These are phyloP conservation scores for Fagus crenata DNA, from an alignment of 306 rosid species.

Conservation along the genomic window DNA sequence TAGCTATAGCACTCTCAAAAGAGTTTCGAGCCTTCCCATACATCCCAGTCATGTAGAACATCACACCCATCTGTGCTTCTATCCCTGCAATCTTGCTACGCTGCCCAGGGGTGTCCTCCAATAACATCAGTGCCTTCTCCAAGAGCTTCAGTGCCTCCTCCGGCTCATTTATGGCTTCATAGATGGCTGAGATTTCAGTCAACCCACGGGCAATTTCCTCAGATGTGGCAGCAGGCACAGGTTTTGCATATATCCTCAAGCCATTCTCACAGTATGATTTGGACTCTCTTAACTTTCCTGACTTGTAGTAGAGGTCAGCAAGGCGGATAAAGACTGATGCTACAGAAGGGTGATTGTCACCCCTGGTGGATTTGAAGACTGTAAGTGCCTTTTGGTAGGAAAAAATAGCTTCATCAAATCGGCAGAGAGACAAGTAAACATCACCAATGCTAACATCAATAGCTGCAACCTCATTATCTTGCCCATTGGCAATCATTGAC, in stretches of 20 bases:
- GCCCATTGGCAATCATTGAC: slow-evolving; percentile 83
- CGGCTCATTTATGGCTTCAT: slow-evolving; percentile 66
- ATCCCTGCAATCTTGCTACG: slow-evolving; percentile 71
- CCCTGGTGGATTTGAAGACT: slow-evolving; percentile 71
- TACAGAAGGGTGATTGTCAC: slow-evolving; percentile 66
- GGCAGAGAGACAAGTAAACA: slow-evolving; percentile 67
- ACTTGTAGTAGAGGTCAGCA: slow-evolving; percentile 73
- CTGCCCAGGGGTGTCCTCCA: slow-evolving; percentile 59
- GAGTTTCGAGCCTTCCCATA: slow-evolving; percentile 55
- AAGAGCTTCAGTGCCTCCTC: slow-evolving; percentile 72
- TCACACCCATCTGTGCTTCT: slow-evolving; percentile 93
- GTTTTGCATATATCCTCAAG: slow-evolving; percentile 62
- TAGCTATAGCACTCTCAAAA: slow-evolving; percentile 55
- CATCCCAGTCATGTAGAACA: slow-evolving; percentile 67
- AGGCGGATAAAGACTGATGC: slow-evolving; percentile 71
- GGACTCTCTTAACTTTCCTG: slow-evolving; percentile 74
- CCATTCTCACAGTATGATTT: slow-evolving; percentile 78
- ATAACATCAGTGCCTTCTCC: slow-evolving; percentile 57
- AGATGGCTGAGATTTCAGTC: slow-evolving; percentile 65
- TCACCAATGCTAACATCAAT: slow-evolving; percentile 81
- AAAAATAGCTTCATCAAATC: slow-evolving; percentile 81
- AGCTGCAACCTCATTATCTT: slow-evolving; percentile 72
- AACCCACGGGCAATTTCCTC: slow-evolving; percentile 77
- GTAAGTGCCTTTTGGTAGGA: slow-evolving; percentile 88
- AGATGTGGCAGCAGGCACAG: slow-evolving; percentile 42